Base-by-base conservation (phyloP, 768 basidiomycete species). In the Rhodotorula diobovata region DNA sequence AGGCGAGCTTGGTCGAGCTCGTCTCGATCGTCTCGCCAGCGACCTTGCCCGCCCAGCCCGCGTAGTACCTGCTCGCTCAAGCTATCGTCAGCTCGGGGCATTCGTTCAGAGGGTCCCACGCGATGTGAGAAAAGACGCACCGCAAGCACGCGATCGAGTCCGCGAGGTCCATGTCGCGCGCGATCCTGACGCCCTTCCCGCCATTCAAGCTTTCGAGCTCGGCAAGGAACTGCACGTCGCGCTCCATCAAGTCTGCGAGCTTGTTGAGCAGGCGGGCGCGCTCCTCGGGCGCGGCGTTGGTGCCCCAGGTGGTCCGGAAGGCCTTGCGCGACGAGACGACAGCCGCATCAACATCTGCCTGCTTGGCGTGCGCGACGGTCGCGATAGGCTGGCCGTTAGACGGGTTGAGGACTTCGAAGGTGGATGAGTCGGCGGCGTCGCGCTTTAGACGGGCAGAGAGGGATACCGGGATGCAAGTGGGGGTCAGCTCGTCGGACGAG, bases 31-130 rank as follows among this genome's bases (percentile, higher is more conserved):
- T 87, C 87, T 94, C 87, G 32, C 96, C 95, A 35, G 84, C 82
- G 61, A 96, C 88, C 82, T 97, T 98, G 83, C 97, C 94, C 30
- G 68, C 73, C 73, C 90, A 94, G 34, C 94, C 94, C 50, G 92
- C 94, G 79, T 93, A 96, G 82, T 97, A 96, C 61, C 82, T 73
- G 71, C 7, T 28, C 37, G 32, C 7, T n/a, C 28, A 14, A 25
- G 15, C 2, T 25, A 14, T 15, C 30, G 14, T 9, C 16, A 6
- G 3, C 45, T n/a, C n/a, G n/a, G n/a, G n/a, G n/a, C n/a, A n/a
- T 46, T 23, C 11, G 20, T 12, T 23, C 3, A 21, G 15, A 7
- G 21, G 46, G 25, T 12, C 2, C 41, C 14, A 43, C 14, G 21
- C 18, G 10, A 9, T 15, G 15, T 10, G 54, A 15, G 14, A 10